phyloP scores from a whole-genome alignment of 2,329 filamentous ascomycete genomes.

The Zalaria sp. region DNA sequence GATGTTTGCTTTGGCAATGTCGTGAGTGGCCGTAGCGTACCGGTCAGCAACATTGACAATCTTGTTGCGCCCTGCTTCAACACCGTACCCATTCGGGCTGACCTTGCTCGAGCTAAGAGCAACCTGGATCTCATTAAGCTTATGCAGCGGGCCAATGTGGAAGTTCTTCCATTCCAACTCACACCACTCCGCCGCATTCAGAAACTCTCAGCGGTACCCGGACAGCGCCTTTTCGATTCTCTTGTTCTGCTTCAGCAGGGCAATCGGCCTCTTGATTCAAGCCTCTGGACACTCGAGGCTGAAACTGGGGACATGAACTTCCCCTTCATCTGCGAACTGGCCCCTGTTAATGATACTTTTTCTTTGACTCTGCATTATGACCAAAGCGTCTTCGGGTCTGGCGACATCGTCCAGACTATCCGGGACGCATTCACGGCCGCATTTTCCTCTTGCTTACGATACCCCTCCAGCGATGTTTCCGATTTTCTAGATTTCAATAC shows the following conservation, averaged over 20 bases:
- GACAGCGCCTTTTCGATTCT: conserved; percentile 58
- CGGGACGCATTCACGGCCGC: conserved; percentile 15
- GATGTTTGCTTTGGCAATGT: conserved; percentile 85
- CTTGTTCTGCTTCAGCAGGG: conserved; percentile 65
- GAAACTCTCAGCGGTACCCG: conserved; percentile 16
- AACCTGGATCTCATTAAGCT: conserved; percentile 44
- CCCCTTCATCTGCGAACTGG: conserved; percentile 7
- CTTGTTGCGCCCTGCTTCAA: conserved; percentile 90
- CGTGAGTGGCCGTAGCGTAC: conserved; percentile 58
- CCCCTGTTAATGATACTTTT: conserved; percentile 34
- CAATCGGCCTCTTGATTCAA: conserved; percentile 25
- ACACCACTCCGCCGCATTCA: conserved; percentile 63
- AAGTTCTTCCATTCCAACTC: conserved; percentile 55
- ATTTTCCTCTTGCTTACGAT: conserved; percentile 13
- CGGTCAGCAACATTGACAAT: conserved; percentile 50
- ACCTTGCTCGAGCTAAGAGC: conserved; percentile 32
- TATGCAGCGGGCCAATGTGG: conserved; percentile 48
- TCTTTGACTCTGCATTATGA: conserved; percentile 50
- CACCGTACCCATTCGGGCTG: conserved; percentile 58
- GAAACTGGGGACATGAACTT: conserved; percentile 31
- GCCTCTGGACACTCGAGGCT: conserved; percentile 35
- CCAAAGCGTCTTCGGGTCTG: conserved; percentile 4
- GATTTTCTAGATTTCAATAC: conserved; percentile 9
- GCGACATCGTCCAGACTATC: conserved; percentile 8
- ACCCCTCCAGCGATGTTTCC: conserved; percentile 12